phyloP scores from a whole-genome alignment of 306 rosid genomes.

The Abrus precatorius region DNA sequence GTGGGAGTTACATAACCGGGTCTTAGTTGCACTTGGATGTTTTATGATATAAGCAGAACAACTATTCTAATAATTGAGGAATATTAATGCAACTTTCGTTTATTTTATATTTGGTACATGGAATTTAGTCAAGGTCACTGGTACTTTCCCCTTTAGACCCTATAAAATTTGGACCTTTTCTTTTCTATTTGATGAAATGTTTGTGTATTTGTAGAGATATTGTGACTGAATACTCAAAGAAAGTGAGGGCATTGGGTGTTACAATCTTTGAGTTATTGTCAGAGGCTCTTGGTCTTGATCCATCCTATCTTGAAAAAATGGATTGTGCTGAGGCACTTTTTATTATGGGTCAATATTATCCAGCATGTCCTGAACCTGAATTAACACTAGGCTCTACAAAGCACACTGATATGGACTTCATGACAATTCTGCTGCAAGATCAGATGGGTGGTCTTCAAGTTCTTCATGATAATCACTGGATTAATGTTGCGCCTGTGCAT shows the following conservation, averaged over 20 bases:
- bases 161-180: background rate
- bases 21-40: background rate
- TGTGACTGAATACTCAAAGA: slow-evolving; percentile 51
- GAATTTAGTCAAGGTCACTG: background rate
- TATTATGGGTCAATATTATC: slow-evolving; percentile 45
- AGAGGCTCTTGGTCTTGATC: slow-evolving; percentile 49
- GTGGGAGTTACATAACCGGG: background rate
- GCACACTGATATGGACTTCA: slow-evolving; percentile 53
- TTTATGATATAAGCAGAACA: background rate
- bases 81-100: background rate
- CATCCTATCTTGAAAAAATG: slow-evolving; percentile 38
- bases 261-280: slow-evolving; percentile 47
- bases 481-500: slow-evolving; percentile 35
- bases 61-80: background rate
- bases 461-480: slow-evolving; percentile 42
- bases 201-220: slow-evolving; percentile 42
- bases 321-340: slow-evolving; percentile 29
- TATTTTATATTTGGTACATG: background rate
- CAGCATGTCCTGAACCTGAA: slow-evolving; percentile 57
- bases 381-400: slow-evolving; percentile 37
- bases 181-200: slow-evolving; percentile 15
- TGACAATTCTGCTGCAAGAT: slow-evolving; percentile 63
- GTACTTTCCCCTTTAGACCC: background rate
- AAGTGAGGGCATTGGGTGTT: slow-evolving; percentile 45
- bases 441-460: slow-evolving; percentile 64